Percentiles rank a stretch among this genome's conserved stretches.
Evolutionary conservation across 306 rosid species (phyloP).

Genomic region (Arachis stenosperma): DNA sequence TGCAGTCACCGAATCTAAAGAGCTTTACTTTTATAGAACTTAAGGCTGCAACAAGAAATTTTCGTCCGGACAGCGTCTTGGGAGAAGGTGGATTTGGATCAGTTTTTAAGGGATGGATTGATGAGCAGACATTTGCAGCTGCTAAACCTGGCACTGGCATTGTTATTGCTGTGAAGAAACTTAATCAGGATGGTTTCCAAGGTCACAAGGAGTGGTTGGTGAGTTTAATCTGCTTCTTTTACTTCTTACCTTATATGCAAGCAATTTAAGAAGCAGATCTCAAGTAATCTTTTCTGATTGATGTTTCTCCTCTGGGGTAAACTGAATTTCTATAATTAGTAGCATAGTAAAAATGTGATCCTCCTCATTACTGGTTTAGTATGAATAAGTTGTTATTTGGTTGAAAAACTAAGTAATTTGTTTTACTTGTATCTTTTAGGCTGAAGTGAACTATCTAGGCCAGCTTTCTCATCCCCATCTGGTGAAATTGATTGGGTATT

Average conservation of each 20-base stretch:
- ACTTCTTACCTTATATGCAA: constrained; percentile 14
- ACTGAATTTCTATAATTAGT: neutral
- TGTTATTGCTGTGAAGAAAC: constrained; percentile 60
- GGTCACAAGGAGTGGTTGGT: constrained; percentile 63
- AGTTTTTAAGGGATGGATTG: constrained; percentile 75
- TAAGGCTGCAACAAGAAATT: constrained; percentile 61
- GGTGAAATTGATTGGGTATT: constrained; percentile 67
- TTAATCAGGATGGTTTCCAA: constrained; percentile 50
- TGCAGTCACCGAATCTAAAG: constrained; percentile 53
- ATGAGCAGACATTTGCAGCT: constrained; percentile 53
- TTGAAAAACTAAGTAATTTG: constrained; percentile 3
- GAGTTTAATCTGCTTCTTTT: constrained; percentile 40
- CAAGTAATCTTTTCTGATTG: constrained; percentile 6
- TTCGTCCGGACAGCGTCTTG: constrained; percentile 56
- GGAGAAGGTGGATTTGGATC: constrained; percentile 61
- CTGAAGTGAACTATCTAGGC: constrained; percentile 64
- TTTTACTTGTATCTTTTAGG: constrained; percentile 36
- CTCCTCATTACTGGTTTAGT: neutral
- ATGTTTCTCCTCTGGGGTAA: constrained; percentile 21
- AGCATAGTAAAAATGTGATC: too few species aligned
- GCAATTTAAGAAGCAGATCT: constrained; percentile 21
- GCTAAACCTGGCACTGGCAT: constrained; percentile 57
- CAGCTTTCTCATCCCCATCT: constrained; percentile 68
- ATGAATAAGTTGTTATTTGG: neutral
- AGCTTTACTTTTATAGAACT: constrained; percentile 55